Percentiles rank a stretch among this genome's conserved stretches.
phyloP scores from a whole-genome alignment of 805 yeast species.

The Yamadazyma ubonensis region DNA sequence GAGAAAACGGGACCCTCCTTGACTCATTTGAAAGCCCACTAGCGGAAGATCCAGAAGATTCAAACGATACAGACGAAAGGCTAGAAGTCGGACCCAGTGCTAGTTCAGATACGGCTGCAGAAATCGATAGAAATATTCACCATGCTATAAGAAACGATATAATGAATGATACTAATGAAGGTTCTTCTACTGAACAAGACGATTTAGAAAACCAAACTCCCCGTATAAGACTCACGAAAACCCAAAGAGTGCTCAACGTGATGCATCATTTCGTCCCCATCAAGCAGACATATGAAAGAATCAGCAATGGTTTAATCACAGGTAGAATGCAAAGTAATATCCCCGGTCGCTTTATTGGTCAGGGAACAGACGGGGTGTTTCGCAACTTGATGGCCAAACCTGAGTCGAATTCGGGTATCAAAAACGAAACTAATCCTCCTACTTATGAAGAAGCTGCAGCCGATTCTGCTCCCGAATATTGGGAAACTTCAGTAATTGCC shows the following conservation, averaged over 20 bases:
- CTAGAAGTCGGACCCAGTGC: not conserved
- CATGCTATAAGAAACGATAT: conserved; percentile 14
- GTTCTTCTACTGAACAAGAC: not conserved
- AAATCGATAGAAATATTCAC: conserved; percentile 20
- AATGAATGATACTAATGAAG: too few relatives aligned
- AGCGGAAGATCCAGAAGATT: not conserved
- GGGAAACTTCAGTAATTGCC: conserved; percentile 85
- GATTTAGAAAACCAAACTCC: conserved; percentile 33
- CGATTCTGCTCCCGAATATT: conserved; percentile 93
- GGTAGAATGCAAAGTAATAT: conserved; percentile 43
- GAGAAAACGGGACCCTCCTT: conserved; percentile 2
- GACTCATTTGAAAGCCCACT: conserved; percentile 8
- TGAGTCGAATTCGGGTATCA: conserved; percentile 42
- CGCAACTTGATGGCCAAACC: conserved; percentile 91
- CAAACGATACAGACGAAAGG: conserved; percentile 2
- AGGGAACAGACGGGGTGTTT: conserved; percentile 83
- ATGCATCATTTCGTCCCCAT: conserved; percentile 36
- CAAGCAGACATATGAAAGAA: conserved; percentile 42
- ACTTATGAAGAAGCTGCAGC: conserved; percentile 93
- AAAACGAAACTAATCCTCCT: conserved; percentile 65
- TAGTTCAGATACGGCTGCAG: conserved; percentile 10
- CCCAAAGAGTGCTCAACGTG: conserved; percentile 31
- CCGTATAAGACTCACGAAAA: conserved; percentile 23
- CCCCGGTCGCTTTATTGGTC: conserved; percentile 47
- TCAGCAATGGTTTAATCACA: conserved; percentile 40